A percentile compares a stretch with the other conserved stretches of the same genome.
Conservation (phyloP, 2,329 filamentous ascomycete species). For the Cladosporium sp. region DNA sequence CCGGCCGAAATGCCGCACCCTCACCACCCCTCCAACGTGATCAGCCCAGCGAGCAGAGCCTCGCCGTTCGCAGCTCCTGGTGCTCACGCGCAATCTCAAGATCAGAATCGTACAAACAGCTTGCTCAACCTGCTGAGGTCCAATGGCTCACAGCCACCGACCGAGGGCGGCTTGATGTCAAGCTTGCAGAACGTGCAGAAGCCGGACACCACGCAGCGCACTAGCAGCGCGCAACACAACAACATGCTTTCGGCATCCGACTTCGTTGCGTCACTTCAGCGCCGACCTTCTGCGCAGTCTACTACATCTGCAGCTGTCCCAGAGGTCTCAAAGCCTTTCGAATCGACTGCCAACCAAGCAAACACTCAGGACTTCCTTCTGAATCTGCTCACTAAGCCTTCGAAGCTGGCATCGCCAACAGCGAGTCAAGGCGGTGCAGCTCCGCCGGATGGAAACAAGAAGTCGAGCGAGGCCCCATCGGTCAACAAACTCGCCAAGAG, state of each 20-base stretch:
- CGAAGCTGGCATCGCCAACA: slow-evolving; percentile 35
- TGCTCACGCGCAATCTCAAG: slow-evolving; percentile 34
- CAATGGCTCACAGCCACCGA: slow-evolving; percentile 44
- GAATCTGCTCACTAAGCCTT: slow-evolving; percentile 71
- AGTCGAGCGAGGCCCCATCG: slow-evolving; percentile 15
- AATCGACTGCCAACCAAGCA: slow-evolving; percentile 36
- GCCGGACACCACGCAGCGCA: slow-evolving; percentile 14
- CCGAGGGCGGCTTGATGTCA: slow-evolving; percentile 31
- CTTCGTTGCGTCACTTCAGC: slow-evolving; percentile 53
- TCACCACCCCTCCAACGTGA: slow-evolving; percentile 53
- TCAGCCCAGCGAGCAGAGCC: slow-evolving; percentile 49
- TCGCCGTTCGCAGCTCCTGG: slow-evolving; percentile 36
- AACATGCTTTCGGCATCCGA: slow-evolving; percentile 50
- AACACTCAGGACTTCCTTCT: slow-evolving; percentile 83
- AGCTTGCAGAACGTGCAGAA: slow-evolving; percentile 33
- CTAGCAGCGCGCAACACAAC: slow-evolving; percentile 23
- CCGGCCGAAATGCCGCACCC: slow-evolving; percentile 51
- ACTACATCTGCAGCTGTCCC: slow-evolving; percentile 29
- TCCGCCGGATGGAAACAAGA: slow-evolving; percentile 4
- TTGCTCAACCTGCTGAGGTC: slow-evolving; percentile 64
- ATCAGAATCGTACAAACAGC: slow-evolving; percentile 38
- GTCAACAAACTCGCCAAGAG: slow-evolving; percentile 43
- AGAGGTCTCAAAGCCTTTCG: slow-evolving; percentile 21
- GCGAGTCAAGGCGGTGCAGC: slow-evolving; percentile 15
- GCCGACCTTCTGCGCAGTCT: slow-evolving; percentile 38